Conservation (phyloP, 768 basidiomycete species). For the Rhodotorula graminis region DNA sequence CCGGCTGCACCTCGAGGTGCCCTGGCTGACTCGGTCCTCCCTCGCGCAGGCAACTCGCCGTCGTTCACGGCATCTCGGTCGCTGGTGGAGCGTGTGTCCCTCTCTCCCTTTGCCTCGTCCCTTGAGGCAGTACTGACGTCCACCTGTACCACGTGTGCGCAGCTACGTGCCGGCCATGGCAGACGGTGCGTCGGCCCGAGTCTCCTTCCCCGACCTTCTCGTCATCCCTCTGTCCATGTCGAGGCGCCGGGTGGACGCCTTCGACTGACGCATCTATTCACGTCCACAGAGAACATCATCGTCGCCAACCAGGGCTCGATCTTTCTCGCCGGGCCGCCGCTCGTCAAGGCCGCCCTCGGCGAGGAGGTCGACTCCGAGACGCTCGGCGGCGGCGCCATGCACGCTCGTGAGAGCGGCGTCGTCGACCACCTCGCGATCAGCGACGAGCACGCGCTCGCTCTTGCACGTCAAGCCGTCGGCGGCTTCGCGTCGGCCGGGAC, state of each 20-base stretch:
- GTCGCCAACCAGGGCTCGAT: constrained; percentile 87
- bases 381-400: constrained; percentile 84
- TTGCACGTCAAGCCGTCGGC: constrained; percentile 70
- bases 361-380: constrained; percentile 90
- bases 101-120: neutral
- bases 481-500: constrained; percentile 44
- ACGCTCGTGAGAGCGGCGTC: constrained; percentile 71
- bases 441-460: constrained; percentile 77
- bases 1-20: neutral
- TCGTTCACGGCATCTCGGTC: constrained; percentile 91
- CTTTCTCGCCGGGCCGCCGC: constrained; percentile 87
- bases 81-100: constrained; percentile 55
- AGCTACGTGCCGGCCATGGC: constrained; percentile 81
- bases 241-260: neutral
- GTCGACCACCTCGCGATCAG: constrained; percentile 80
- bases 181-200: constrained; percentile 55
- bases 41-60: constrained; percentile 62
- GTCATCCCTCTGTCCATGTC: too few relatives aligned
- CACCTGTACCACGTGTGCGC: neutral
- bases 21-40: neutral
- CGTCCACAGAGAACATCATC: constrained; percentile 59
- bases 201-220: neutral
- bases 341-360: constrained; percentile 91
- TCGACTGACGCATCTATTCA: neutral
- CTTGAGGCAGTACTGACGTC: neutral